Conservation (phyloP, 805 yeast genomes). For the Starmerella cellae region DNA sequence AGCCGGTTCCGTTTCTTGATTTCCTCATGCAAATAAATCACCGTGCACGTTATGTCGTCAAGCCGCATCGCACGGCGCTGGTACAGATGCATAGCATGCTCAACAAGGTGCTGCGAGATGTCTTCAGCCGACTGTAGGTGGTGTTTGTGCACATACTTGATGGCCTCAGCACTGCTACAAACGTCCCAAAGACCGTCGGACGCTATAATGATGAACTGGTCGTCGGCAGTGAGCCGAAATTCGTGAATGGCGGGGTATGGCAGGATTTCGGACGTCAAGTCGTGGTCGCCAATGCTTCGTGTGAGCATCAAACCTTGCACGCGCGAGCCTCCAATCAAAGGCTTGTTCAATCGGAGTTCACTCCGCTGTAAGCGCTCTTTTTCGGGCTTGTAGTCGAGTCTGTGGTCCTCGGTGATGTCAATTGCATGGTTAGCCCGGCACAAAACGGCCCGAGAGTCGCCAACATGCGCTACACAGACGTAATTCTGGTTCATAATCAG, state of each 20-base stretch:
- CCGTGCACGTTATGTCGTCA: constrained; percentile 20
- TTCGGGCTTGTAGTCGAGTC: constrained; percentile 5
- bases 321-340: constrained; percentile 5
- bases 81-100: constrained; percentile 9
- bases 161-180: constrained; percentile 56
- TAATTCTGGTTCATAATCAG: constrained; percentile 1
- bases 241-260: constrained; percentile 62
- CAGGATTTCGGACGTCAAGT: constrained; percentile 49
- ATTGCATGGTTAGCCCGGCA: constrained; percentile 1
- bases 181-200: constrained; percentile 91
- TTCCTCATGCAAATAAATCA: constrained; percentile 8
- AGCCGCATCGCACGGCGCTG: constrained; percentile 1
- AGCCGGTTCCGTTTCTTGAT: neutral
- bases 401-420: constrained; percentile 13
- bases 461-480: constrained; percentile 13
- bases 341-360: neutral
- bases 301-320: constrained; percentile 81
- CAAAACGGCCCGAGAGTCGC: constrained; percentile 14
- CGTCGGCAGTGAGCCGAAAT: constrained; percentile 42
- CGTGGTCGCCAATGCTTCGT: constrained; percentile 67
- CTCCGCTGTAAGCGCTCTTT: constrained; percentile 2
- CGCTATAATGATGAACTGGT: constrained; percentile 64
- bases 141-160: constrained; percentile 36
- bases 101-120: constrained; percentile 11
- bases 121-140: constrained; percentile 17